Percentiles rank a stretch among this genome's conserved stretches.
Conservation (phyloP, 2,329 filamentous ascomycete species). For the Colletotrichum lentis region DNA sequence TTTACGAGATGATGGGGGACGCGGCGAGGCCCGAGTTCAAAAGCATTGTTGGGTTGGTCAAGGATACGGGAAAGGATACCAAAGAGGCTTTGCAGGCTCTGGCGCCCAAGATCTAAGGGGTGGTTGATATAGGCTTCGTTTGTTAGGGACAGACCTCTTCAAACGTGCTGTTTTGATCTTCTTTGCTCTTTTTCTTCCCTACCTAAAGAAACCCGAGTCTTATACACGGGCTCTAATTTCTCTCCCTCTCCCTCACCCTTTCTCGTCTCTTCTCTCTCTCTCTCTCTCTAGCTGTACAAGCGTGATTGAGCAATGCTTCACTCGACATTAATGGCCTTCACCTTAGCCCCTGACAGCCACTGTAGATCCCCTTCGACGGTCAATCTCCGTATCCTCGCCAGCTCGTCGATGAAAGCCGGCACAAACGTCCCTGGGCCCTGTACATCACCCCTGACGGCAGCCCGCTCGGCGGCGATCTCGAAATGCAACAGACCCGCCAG, state of each 20-base stretch:
- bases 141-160: background rate
- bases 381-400: slow-evolving; percentile 60
- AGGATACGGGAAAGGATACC: slow-evolving; percentile 76
- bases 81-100: slow-evolving; percentile 72
- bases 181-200: too few relatives aligned
- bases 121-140: background rate
- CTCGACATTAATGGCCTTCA: slow-evolving; percentile 51
- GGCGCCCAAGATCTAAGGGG: slow-evolving; percentile 65
- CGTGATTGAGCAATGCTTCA: background rate
- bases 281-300: background rate
- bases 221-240: background rate
- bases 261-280: background rate
- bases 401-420: slow-evolving; percentile 81
- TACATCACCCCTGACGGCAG: slow-evolving; percentile 71
- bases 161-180: background rate
- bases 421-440: slow-evolving; percentile 87
- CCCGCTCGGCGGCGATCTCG: slow-evolving; percentile 75
- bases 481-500: slow-evolving; percentile 79
- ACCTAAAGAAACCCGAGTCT: too few relatives aligned
- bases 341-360: slow-evolving; percentile 63
- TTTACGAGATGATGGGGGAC: slow-evolving; percentile 91
- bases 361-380: slow-evolving; percentile 56
- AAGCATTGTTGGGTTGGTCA: slow-evolving; percentile 77
- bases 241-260: background rate
- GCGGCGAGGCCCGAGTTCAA: slow-evolving; percentile 77